phyloP scores from a whole-genome alignment of 2,329 filamentous ascomycete species.

The Huntiella savannae region DNA sequence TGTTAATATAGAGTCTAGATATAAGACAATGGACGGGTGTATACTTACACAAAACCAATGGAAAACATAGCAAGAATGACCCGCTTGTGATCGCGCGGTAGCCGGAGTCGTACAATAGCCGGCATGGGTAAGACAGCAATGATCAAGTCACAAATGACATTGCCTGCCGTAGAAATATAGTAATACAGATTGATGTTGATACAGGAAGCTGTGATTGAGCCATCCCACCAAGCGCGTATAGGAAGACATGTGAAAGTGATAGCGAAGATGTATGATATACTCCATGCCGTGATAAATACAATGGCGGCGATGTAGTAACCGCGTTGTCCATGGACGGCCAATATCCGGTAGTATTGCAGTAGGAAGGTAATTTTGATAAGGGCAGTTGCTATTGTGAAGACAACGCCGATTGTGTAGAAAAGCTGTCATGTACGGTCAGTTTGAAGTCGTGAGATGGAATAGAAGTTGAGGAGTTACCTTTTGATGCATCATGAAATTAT shows the following conservation, averaged over 20 bases:
- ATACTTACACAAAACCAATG: constrained; percentile 16
- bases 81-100: constrained; percentile 14
- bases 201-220: constrained; percentile 12
- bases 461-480: too few species aligned
- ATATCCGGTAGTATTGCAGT: constrained; percentile 21
- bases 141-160: constrained; percentile 16
- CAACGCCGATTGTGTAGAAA: constrained; percentile 17
- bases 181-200: constrained; percentile 13
- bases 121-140: constrained; percentile 16
- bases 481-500: too few species aligned
- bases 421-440: constrained; percentile 12
- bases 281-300: constrained; percentile 16
- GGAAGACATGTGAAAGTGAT: constrained; percentile 15
- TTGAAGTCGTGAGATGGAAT: not conserved
- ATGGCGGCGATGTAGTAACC: constrained; percentile 15
- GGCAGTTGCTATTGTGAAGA: constrained; percentile 17
- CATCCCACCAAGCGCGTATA: constrained; percentile 16
- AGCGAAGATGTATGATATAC: constrained; percentile 15
- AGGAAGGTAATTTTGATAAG: constrained; percentile 20
- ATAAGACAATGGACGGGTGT: too few species aligned
- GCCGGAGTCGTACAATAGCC: constrained; percentile 14
- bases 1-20: not conserved
- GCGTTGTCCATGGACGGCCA: constrained; percentile 15
- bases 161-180: constrained; percentile 16
- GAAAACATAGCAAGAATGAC: constrained; percentile 16